Base-by-base conservation (phyloP, 2,329 filamentous ascomycete genomes). In the Xylariaceae sp. region DNA sequence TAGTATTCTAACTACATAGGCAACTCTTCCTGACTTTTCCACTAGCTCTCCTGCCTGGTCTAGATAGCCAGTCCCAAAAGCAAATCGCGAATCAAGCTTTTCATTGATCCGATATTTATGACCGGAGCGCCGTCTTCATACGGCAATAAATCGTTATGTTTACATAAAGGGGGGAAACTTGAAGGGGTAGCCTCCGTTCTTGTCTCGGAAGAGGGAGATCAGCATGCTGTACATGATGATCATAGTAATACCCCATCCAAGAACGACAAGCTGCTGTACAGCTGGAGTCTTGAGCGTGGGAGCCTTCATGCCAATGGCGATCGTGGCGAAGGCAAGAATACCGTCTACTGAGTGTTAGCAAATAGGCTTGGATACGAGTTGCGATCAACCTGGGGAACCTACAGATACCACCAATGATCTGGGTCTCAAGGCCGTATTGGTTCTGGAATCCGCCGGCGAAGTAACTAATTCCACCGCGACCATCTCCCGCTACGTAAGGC, bases 171-270 rank as follows among this genome's bases (percentile, higher is more conserved):
- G 94, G 57, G 94, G 94, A 62, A 99, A 82, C 71, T 87, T 92
- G 77, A 97, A 97, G 13, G 92, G 92, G 76, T 99, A 99, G 23
- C 91, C 91, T 39, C 87, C 86, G 72, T 97, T 99, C 86, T 99
- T 99, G 69, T 89, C 80, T 69, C 92, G 86, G 83, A 99, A 99
- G 64, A 96, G 81, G 75, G 90, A 97, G 66, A 99, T 83, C 64
- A 99, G 80, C 77, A 96, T 94, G 78, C 92, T 96, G 80, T 97
- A 97, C 76, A 92, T 85, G 64, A 89, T 76, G 68, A 96, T 86
- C 58, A 97, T 76, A 35, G 94, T 78, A 51, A 79, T 84, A 17
- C 85, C 87, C 89, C 92, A 97, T 49, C 88, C 80, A 59, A 97
- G 76, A 4, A 96, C 87, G 42, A 88, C 88, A 44, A 94, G 78